phyloP scores from a whole-genome alignment of 2,329 filamentous ascomycete species.

The Clonostachys rhizophaga region DNA sequence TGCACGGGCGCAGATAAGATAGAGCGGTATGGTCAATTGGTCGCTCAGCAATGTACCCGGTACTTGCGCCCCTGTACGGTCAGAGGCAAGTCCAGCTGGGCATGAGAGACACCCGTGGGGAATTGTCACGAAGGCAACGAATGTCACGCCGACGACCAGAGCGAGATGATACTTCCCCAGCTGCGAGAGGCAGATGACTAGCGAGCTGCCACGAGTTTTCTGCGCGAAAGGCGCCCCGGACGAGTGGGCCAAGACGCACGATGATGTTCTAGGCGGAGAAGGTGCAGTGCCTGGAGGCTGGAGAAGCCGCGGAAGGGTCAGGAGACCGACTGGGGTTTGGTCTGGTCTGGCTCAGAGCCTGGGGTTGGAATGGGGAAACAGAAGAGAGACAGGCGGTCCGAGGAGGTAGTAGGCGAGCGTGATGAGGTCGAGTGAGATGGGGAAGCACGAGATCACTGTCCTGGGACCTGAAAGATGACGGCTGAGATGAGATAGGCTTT shows the following conservation, averaged over 20 bases:
- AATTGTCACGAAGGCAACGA: too few species aligned
- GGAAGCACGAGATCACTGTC: neutral
- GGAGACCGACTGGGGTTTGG: neutral
- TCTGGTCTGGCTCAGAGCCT: neutral
- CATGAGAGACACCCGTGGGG: too few species aligned
- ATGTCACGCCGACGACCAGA: too few species aligned
- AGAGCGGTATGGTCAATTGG: too few species aligned
- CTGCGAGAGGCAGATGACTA: constrained; percentile 3
- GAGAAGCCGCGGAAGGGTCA: neutral
- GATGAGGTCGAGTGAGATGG: neutral
- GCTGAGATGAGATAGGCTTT: neutral
- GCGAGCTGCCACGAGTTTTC: neutral
- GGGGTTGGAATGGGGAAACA: neutral
- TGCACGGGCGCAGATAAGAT: too few species aligned
- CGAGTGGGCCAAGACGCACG: constrained; percentile 2
- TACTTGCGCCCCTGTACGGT: too few species aligned
- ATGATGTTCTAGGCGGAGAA: constrained; percentile 2
- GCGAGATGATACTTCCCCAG: neutral
- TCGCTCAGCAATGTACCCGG: too few species aligned
- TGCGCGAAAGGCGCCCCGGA: neutral
- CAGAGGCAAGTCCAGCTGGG: too few species aligned
- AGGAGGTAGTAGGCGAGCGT: neutral
- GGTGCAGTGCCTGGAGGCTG: neutral
- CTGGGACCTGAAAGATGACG: neutral
- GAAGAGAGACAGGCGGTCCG: neutral